Evolutionary conservation across 108 stramenopile species (phyloP).

Genomic region (Cyclotella sp.): DNA sequence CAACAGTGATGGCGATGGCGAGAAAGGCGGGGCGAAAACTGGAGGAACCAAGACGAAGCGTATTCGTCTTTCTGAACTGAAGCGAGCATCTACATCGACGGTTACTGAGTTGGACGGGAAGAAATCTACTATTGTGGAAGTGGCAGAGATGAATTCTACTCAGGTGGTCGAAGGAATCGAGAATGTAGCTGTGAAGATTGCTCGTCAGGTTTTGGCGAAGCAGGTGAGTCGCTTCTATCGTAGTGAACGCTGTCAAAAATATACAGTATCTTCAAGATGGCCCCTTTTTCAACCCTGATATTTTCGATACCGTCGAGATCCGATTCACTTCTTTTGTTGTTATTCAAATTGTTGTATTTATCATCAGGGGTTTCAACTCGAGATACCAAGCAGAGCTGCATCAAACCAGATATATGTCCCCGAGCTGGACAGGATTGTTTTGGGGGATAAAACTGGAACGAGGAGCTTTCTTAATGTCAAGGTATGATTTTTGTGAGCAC

Average conservation of each 20-base stretch:
- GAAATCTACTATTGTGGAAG: constrained; percentile 70
- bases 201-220: constrained; percentile 64
- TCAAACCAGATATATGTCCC: constrained; percentile 92
- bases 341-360: neutral
- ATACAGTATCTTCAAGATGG: neutral
- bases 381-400: constrained; percentile 81
- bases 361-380: constrained; percentile 48
- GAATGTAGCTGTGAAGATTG: constrained; percentile 71
- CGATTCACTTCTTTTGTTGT: neutral
- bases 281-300: too few relatives aligned
- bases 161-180: constrained; percentile 89
- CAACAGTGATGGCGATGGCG: neutral
- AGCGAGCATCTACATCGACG: constrained; percentile 1
- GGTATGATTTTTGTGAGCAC: constrained; percentile 14
- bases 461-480: constrained; percentile 81
- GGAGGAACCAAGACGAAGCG: constrained; percentile 8
- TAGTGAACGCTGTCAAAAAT: neutral
- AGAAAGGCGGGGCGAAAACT: constrained; percentile 2
- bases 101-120: constrained; percentile 29
- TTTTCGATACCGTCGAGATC: too few relatives aligned
- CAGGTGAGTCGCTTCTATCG: constrained; percentile 37
- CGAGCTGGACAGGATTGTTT: constrained; percentile 92
- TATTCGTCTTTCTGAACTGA: constrained; percentile 29
- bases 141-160: constrained; percentile 67
- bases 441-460: constrained; percentile 71